Base-by-base conservation (phyloP, 2,329 filamentous ascomycete species). In the Ophiostoma quercus region DNA sequence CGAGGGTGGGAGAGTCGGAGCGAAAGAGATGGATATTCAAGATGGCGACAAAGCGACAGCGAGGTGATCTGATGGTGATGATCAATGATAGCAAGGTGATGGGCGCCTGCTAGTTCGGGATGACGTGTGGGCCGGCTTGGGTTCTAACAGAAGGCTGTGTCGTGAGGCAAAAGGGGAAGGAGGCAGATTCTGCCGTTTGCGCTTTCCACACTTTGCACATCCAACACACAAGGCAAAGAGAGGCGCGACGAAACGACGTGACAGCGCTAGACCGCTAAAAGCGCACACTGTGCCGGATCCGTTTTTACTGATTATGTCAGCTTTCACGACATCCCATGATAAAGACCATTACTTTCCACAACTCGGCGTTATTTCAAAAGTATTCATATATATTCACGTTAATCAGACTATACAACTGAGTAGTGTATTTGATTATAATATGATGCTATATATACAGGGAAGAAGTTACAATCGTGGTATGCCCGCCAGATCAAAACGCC, bases 211-310 rank as follows among this genome's bases (percentile, higher is more conserved):
- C 14, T 54, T 25, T 57, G n/a, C 22, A 22, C 51, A 14, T 57
- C 29, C n/a, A 9, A 12, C 16, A 19, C 16, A 19, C 43, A 47
- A 47, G 43, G 16, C 43, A 8, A 25, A 57, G 51, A 57, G 29
- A 57, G n/a, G 51, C 51, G 51, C 51, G 51, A 57, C 51, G 51
- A 25, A 57, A 25, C 51, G 51, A 57, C 51, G 51, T 57, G 51
- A 25, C 7, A 25, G 51, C 51, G 51, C 51, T 29, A 57, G 16
- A 12, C n/a, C 51, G 51, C 51, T 29, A 57, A 11, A 14, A 57
- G 51, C 25, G n/a, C 51, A 57, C 51, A 57, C 51, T 57, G 51
- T 57, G 51, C 4, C 19, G 16, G 43, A 47, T 47, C 14, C 16
- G 7, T 2, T 19, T 7, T 7, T 19, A 1, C 2, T n/a, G 43